These are phyloP conservation scores for Brassica incana DNA, from an alignment of 345 rosid species.

Conservation along the genomic window DNA sequence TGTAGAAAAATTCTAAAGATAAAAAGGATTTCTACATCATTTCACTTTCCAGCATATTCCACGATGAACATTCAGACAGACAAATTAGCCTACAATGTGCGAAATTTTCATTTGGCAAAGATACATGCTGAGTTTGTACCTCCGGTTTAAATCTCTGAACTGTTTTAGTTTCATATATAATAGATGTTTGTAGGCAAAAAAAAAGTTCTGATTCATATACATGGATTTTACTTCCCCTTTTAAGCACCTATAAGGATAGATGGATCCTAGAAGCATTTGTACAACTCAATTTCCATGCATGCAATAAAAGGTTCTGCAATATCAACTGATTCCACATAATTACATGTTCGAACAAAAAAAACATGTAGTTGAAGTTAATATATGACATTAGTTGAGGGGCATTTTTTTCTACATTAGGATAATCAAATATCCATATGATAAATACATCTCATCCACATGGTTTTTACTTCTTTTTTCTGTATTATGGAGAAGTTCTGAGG, in stretches of 20 bases:
- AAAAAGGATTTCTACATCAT: too few species aligned
- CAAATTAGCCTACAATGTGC: too few species aligned
- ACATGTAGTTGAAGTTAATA: too few species aligned
- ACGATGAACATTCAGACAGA: too few species aligned
- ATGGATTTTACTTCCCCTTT: constrained; percentile 1
- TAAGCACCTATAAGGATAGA: neutral
- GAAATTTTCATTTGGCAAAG: too few species aligned
- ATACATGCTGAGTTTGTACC: too few species aligned
- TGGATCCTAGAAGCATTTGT: constrained; percentile 1
- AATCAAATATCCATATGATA: neutral
- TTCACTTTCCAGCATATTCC: too few species aligned
- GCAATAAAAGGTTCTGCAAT: neutral
- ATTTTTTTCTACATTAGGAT: neutral
- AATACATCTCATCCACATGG: neutral
- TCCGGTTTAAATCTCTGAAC: too few species aligned
- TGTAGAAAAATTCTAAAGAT: too few species aligned
- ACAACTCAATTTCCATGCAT: neutral
- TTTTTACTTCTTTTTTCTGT: neutral
- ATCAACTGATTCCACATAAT: neutral
- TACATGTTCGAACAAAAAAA: neutral
- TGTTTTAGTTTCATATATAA: too few species aligned
- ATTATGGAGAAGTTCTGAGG: neutral
- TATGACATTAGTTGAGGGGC: neutral
- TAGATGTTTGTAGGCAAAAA: neutral
- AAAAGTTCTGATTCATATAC: neutral